Evolutionary conservation across 2,329 filamentous ascomycete species (phyloP).

Genomic region (Ascochyta lentis): DNA sequence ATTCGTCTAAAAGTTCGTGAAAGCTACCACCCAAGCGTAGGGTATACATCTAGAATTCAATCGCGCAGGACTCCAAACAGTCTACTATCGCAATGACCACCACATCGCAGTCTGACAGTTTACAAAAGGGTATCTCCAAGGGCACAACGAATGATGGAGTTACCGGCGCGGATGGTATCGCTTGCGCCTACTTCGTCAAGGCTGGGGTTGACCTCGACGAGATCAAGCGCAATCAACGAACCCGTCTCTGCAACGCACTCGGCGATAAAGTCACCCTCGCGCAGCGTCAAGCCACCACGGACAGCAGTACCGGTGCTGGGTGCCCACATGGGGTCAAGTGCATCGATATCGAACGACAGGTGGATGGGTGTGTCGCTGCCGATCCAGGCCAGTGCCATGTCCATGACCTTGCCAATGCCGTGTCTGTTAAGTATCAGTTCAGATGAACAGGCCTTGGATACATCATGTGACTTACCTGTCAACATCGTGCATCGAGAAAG

Average conservation of each 20-base stretch:
- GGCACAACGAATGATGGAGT: conserved; percentile 88
- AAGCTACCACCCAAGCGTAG: neutral
- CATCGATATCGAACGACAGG: conserved; percentile 96
- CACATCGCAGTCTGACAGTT: neutral
- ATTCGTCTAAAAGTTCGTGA: neutral
- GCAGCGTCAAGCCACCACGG: conserved; percentile 86
- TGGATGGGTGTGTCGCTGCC: conserved; percentile 95
- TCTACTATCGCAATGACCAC: neutral
- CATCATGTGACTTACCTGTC: conserved; percentile 68
- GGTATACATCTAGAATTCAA: conserved; percentile 4
- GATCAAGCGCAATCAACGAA: conserved; percentile 62
- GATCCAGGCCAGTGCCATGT: conserved; percentile 97
- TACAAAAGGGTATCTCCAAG: conserved; percentile 89
- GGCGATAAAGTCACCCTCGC: conserved; percentile 97
- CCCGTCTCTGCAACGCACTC: conserved; percentile 67
- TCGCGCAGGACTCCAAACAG: neutral
- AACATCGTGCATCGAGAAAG: conserved; percentile 98
- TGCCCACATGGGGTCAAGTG: conserved; percentile 93
- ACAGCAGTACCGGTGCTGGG: conserved; percentile 96
- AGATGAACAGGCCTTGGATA: neutral
- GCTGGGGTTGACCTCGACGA: conserved; percentile 62
- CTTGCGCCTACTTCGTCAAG: conserved; percentile 66
- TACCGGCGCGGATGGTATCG: conserved; percentile 89
- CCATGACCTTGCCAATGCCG: conserved; percentile 94
- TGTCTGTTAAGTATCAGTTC: conserved; percentile 60